Conservation (phyloP, 345 rosid species). For the Hibiscus syriacus region DNA sequence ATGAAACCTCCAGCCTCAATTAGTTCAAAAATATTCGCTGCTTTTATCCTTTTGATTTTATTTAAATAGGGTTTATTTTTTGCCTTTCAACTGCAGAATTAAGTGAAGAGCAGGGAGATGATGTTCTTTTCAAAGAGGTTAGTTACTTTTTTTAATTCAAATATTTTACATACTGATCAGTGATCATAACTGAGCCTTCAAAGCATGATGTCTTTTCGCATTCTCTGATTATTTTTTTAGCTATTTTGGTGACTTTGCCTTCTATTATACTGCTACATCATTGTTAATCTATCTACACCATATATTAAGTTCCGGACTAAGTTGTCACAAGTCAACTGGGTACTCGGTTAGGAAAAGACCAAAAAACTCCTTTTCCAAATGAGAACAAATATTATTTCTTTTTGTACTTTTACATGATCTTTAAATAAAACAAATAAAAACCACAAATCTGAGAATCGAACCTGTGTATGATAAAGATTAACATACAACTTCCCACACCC, state of each 20-base stretch:
- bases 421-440: no score
- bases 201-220: not conserved
- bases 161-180: not conserved
- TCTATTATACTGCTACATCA: not conserved
- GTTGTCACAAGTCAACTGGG: no score
- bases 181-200: not conserved
- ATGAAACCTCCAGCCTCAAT: not conserved
- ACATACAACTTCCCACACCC: no score
- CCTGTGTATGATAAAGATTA: no score
- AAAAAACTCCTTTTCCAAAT: no score
- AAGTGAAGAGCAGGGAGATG: conserved; percentile 71
- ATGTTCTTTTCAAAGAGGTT: conserved; percentile 86
- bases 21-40: not conserved
- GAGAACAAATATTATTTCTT: no score
- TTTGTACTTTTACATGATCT: no score
- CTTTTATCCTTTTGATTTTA: not conserved
- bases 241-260: not conserved
- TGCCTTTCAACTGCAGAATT: conserved; percentile 44
- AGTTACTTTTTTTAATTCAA: conserved; percentile 7
- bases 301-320: no score
- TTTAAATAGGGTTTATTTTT: not conserved
- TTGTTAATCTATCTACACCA: not conserved
- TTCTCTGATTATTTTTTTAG: not conserved
- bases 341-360: no score
- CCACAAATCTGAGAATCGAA: no score